Evolutionary conservation across 139 green algal genomes (phyloP), one percentile per base, ranked within the genome.

Genomic region (Micractinium conductrix): DNA sequence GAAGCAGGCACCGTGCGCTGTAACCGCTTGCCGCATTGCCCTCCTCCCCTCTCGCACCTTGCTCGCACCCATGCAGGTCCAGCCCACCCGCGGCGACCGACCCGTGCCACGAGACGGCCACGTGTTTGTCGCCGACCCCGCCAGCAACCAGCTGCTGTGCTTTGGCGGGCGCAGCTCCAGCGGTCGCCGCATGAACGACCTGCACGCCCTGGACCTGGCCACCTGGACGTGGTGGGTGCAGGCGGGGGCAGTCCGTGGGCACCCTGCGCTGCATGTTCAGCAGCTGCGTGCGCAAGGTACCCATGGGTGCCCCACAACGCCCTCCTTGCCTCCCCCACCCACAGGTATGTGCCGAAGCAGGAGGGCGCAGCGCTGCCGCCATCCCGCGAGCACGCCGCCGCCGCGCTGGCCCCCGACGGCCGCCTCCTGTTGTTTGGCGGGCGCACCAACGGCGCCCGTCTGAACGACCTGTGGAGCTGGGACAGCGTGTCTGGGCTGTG

Each of bases 351-450:
- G 60, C 88, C 91, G 4, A 60, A 67, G 53, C 90, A 74, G 38
- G 87, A 91, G 28, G 92, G 92, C 35, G 78, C 44, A 0, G 74
- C 28, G n/a, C 37, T 81, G 7, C 94, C 94, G 35, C 70, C 35
- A 43, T 89, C 90, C 0, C 85, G 94, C 2, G 90, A 95, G 83
- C 89, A 93, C 67, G 90, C 90, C 17, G 84, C 87, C 42, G 88
- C 90, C 3, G 88, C 81, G 6, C 93, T 92, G 79, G 90, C 89
- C 14, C 33, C 65, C 78, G 89, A 89, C 37, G 91, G 91, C 12
- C 88, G 90, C 80, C 92, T 97, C 86, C 87, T 95, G 33, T 26
- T 97, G n/a, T 97, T 97, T 88, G 94, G 93, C 87, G 87, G 81
- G 9, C 60, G 78, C 42, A 83, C 78, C 40, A 75, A 83, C n/a